phyloP scores from a whole-genome alignment of 768 basidiomycete genomes.

The Boletus insuetus region DNA sequence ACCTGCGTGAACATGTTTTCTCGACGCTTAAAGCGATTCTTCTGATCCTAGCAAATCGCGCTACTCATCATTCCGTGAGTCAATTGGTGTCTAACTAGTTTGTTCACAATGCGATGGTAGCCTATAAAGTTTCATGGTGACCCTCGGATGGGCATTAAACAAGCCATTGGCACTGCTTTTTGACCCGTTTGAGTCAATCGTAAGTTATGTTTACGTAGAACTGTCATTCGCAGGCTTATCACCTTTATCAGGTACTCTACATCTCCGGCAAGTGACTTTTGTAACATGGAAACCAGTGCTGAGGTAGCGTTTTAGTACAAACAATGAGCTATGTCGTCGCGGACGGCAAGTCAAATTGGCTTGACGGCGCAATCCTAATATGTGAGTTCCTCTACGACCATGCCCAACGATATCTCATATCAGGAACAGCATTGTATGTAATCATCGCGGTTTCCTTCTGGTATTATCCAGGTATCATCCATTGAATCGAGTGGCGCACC shows the following conservation, averaged over 20 bases:
- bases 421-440: conserved; percentile 54
- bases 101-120: not conserved
- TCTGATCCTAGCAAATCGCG: conserved; percentile 62
- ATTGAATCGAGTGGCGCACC: not conserved
- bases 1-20: not conserved
- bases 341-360: conserved; percentile 83
- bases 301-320: conserved; percentile 47
- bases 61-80: conserved; percentile 82
- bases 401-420: not conserved
- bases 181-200: conserved; percentile 85
- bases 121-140: conserved; percentile 59
- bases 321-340: conserved; percentile 80
- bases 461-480: conserved; percentile 45
- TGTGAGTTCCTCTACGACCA: conserved; percentile 39
- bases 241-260: conserved; percentile 31
- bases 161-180: conserved; percentile 82
- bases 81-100: not conserved
- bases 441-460: conserved; percentile 71
- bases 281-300: conserved; percentile 28
- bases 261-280: conserved; percentile 36
- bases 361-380: conserved; percentile 75
- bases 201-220: conserved; percentile 24
- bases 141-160: conserved; percentile 76
- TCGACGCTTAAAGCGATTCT: not conserved
- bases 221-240: conserved; percentile 7